These are phyloP conservation scores for Pseudogymnoascus sp. DNA, from an alignment of 2,329 filamentous ascomycete species.

Conservation along the genomic window DNA sequence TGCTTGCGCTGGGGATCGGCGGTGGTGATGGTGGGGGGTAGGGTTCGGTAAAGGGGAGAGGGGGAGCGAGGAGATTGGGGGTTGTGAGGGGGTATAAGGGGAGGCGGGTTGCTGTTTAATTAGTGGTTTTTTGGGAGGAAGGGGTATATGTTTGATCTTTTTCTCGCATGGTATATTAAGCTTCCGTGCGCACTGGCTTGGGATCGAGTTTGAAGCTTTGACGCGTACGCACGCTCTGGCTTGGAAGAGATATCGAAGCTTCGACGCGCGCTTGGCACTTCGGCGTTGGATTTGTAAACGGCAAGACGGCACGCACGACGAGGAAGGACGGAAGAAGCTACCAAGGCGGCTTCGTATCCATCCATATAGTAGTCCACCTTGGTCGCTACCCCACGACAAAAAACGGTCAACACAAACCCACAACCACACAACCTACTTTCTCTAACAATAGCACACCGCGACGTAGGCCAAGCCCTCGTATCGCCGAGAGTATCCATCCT, in stretches of 20 bases:
- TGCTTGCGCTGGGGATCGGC: background rate
- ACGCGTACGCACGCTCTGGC: no score
- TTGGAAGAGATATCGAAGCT: background rate
- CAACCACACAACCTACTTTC: background rate
- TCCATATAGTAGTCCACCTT: background rate
- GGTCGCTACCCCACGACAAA: background rate
- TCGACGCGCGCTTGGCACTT: background rate
- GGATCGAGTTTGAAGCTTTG: background rate
- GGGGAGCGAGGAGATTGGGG: background rate
- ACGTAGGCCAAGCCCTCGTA: constrained; percentile 2
- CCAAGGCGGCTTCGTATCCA: background rate
- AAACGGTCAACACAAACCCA: background rate
- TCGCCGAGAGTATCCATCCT: background rate
- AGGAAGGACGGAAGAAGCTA: background rate
- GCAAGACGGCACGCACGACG: background rate
- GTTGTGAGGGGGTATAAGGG: background rate
- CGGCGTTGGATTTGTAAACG: background rate
- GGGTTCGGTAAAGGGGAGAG: background rate
- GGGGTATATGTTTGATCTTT: background rate
- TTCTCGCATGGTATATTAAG: background rate
- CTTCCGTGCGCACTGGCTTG: background rate
- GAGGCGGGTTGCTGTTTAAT: background rate
- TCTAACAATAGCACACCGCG: background rate
- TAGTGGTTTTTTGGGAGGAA: background rate
- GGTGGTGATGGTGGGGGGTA: background rate